Evolutionary conservation across 768 basidiomycete species (phyloP).

Genomic region (Boletus sp.): DNA sequence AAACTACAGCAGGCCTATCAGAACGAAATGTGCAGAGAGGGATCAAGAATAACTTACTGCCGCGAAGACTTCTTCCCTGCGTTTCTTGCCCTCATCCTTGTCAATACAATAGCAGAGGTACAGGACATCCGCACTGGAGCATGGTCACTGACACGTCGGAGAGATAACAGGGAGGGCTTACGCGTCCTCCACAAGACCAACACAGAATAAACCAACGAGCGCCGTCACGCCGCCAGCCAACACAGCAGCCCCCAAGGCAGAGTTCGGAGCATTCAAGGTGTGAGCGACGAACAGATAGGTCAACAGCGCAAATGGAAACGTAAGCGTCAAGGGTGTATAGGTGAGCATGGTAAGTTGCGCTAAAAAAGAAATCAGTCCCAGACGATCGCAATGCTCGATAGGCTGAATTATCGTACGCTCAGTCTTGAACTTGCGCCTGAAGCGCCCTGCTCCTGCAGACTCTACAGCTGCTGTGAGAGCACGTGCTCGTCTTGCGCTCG

Average conservation of each 20-base stretch:
- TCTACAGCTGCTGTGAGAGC: slow-evolving; percentile 58
- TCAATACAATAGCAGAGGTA: slow-evolving; percentile 71
- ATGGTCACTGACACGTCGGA: neutral
- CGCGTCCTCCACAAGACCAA: slow-evolving; percentile 78
- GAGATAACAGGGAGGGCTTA: slow-evolving; percentile 32
- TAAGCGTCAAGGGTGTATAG: slow-evolving; percentile 70
- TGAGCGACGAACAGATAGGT: slow-evolving; percentile 92
- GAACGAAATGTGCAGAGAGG: neutral
- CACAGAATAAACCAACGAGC: slow-evolving; percentile 79
- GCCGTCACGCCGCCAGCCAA: slow-evolving; percentile 79
- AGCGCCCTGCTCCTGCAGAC: slow-evolving; percentile 38
- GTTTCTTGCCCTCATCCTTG: slow-evolving; percentile 49
- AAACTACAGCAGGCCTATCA: slow-evolving; percentile 31
- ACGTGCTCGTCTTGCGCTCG: slow-evolving; percentile 53
- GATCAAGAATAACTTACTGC: slow-evolving; percentile 41
- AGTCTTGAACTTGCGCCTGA: slow-evolving; percentile 47
- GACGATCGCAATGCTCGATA: neutral
- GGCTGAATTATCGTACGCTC: slow-evolving; percentile 49
- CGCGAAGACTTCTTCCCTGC: slow-evolving; percentile 51
- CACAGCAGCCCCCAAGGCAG: slow-evolving; percentile 73
- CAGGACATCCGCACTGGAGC: slow-evolving; percentile 55
- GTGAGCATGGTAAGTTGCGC: slow-evolving; percentile 70
- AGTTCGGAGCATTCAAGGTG: slow-evolving; percentile 63
- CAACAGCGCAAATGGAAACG: slow-evolving; percentile 75
- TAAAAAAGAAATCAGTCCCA: slow-evolving; percentile 24